Conservation (phyloP, 208 protist species). For the Crithidia fasciculata region DNA sequence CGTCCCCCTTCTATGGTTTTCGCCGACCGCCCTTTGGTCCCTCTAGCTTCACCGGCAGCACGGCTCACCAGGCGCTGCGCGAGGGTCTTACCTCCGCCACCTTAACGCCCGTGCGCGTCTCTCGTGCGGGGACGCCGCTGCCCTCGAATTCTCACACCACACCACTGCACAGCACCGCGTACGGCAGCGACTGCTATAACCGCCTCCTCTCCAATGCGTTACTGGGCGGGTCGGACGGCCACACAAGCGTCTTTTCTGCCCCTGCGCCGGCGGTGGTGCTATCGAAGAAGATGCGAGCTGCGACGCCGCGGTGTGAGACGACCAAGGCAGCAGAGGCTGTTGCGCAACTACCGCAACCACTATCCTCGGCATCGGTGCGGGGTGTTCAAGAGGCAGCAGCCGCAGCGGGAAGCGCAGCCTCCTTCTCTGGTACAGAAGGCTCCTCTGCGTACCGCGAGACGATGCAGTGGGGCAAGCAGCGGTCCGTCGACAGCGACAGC, state of each 20-base stretch:
- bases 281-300: too few relatives aligned
- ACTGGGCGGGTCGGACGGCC: slow-evolving; percentile 17
- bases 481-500: neutral
- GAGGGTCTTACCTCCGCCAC: neutral
- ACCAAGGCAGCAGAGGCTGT: neutral
- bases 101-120: slow-evolving; percentile 14
- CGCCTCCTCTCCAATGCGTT: slow-evolving; percentile 27
- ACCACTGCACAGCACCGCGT: slow-evolving; percentile 23
- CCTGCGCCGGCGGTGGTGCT: neutral
- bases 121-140: neutral
- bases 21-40: too few relatives aligned
- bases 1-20: neutral
- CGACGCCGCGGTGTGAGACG: neutral
- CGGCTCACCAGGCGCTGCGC: neutral
- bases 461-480: neutral
- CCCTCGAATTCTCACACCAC: slow-evolving; percentile 4
- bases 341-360: too few relatives aligned
- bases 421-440: too few relatives aligned
- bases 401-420: too few relatives aligned
- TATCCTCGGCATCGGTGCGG: too few relatives aligned
- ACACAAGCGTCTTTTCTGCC: slow-evolving; percentile 15
- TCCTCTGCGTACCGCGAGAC: neutral
- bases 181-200: slow-evolving; percentile 27
- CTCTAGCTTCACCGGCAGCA: neutral
- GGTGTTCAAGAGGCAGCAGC: too few relatives aligned